phyloP scores from a whole-genome alignment of 495 filamentous ascomycete species.

The Thozetella sp. region DNA sequence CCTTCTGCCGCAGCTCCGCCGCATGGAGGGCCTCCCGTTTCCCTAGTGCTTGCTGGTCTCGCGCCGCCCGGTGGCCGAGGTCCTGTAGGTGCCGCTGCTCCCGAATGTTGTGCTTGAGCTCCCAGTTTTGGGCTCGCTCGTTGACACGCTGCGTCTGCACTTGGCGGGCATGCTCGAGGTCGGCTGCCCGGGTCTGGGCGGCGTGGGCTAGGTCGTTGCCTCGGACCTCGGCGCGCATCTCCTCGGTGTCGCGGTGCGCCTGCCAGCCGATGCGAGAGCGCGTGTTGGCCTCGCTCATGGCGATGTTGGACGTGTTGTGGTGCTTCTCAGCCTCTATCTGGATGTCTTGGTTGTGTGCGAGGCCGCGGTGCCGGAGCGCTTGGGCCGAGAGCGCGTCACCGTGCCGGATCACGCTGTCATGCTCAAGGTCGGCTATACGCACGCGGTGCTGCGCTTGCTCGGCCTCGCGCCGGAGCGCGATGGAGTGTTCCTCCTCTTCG shows the following conservation, averaged over 20 bases:
- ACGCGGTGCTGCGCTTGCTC: slow-evolving; percentile 28
- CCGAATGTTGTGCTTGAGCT: slow-evolving; percentile 3
- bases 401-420: slow-evolving; percentile 13
- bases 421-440: slow-evolving; percentile 8
- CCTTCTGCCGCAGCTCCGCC: neutral
- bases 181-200: slow-evolving; percentile 4
- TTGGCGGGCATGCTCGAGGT: slow-evolving; percentile 10
- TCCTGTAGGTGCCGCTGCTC: slow-evolving; percentile 12
- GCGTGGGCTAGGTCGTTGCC: neutral
- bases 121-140: slow-evolving; percentile 5
- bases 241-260: slow-evolving; percentile 13
- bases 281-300: slow-evolving; percentile 12
- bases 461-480: slow-evolving; percentile 27
- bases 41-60: slow-evolving; percentile 5
- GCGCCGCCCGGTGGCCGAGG: slow-evolving; percentile 10
- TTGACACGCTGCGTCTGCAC: slow-evolving; percentile 10
- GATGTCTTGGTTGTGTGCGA: slow-evolving; percentile 17
- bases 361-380: slow-evolving; percentile 9
- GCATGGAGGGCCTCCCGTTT: neutral
- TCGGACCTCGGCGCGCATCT: slow-evolving; percentile 13
- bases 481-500: slow-evolving; percentile 26
- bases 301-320: slow-evolving; percentile 17
- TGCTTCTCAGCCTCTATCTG: slow-evolving; percentile 12
- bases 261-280: slow-evolving; percentile 16
- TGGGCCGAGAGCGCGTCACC: slow-evolving; percentile 17